A percentile compares a stretch with the other conserved stretches of the same genome.
These are phyloP conservation scores for Astragalus glycyphyllos DNA, from an alignment of 306 rosid species.

Conservation along the genomic window DNA sequence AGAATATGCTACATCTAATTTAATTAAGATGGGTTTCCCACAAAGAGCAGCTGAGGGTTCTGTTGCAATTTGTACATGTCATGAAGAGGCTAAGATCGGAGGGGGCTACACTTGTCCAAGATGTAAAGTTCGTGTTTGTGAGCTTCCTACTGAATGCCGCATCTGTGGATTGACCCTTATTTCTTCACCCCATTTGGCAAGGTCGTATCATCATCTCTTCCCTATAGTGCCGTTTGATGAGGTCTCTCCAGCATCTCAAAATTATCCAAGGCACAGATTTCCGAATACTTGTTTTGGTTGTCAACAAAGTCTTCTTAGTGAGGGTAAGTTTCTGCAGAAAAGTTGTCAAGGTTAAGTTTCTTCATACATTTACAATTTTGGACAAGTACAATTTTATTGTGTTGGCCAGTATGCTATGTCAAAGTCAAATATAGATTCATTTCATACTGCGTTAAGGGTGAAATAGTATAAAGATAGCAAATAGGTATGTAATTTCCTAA, in stretches of 20 bases:
- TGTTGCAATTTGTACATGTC: conserved; percentile 89
- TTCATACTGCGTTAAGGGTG: conserved; percentile 6
- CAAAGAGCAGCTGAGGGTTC: conserved; percentile 97
- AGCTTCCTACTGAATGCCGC: conserved; percentile 93
- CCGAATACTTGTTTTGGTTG: conserved; percentile 86
- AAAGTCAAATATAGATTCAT: conserved; percentile 26
- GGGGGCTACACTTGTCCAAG: conserved; percentile 95
- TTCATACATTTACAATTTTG: conserved; percentile 21
- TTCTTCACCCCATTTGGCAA: conserved; percentile 96
- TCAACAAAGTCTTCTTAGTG: conserved; percentile 68
- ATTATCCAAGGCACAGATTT: conserved; percentile 51
- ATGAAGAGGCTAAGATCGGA: conserved; percentile 87
- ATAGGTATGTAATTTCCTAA: conserved; percentile 12
- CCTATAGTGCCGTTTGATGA: conserved; percentile 93
- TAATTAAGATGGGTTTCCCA: conserved; percentile 98
- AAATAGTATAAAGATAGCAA: conserved; percentile 29
- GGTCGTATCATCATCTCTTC: conserved; percentile 97
- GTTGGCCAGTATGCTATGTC: conserved; percentile 9
- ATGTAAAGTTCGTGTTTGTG: conserved; percentile 97
- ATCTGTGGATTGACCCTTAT: conserved; percentile 95
- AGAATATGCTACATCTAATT: conserved; percentile 85
- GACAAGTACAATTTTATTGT: conserved; percentile 20
- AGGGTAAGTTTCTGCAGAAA: conserved; percentile 58
- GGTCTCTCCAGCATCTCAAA: conserved; percentile 60
- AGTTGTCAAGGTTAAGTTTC: conserved; percentile 27